phyloP scores from a whole-genome alignment of 352 stramenopile species.

The Phytophthora sp. region DNA sequence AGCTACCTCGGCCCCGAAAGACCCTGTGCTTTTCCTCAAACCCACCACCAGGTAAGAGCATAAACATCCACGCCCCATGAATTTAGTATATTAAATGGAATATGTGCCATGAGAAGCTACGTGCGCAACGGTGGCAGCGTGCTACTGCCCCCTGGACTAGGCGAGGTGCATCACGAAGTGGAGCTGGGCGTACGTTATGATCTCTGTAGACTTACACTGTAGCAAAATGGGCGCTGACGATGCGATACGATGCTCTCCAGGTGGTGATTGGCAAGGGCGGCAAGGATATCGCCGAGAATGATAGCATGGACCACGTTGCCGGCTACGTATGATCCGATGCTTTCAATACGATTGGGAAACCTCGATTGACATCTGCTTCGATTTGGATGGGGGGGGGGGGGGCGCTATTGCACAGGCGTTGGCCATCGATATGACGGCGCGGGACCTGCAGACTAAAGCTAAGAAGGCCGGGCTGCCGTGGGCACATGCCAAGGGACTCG shows the following conservation, averaged over 20 bases:
- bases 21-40: slow-evolving; percentile 86
- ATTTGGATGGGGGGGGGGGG: not conserved
- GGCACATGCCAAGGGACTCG: slow-evolving; percentile 76
- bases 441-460: slow-evolving; percentile 75
- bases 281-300: slow-evolving; percentile 62
- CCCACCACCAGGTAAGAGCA: slow-evolving; percentile 60
- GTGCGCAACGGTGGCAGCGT: slow-evolving; percentile 64
- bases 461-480: slow-evolving; percentile 81
- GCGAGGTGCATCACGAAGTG: slow-evolving; percentile 85
- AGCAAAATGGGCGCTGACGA: no score
- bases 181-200: slow-evolving; percentile 75
- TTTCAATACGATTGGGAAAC: not conserved
- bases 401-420: slow-evolving; percentile 41
- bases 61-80: no score
- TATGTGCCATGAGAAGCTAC: no score
- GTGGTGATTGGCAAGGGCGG: slow-evolving; percentile 76
- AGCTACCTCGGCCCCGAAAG: slow-evolving; percentile 59
- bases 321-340: slow-evolving; percentile 53
- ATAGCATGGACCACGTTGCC: slow-evolving; percentile 73
- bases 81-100: no score
- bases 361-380: not conserved
- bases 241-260: slow-evolving; percentile 30
- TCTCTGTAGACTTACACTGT: no score
- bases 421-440: slow-evolving; percentile 85
- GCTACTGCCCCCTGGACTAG: slow-evolving; percentile 69